Conservation (phyloP, 106 monocot species). For the Allium fistulosum region DNA sequence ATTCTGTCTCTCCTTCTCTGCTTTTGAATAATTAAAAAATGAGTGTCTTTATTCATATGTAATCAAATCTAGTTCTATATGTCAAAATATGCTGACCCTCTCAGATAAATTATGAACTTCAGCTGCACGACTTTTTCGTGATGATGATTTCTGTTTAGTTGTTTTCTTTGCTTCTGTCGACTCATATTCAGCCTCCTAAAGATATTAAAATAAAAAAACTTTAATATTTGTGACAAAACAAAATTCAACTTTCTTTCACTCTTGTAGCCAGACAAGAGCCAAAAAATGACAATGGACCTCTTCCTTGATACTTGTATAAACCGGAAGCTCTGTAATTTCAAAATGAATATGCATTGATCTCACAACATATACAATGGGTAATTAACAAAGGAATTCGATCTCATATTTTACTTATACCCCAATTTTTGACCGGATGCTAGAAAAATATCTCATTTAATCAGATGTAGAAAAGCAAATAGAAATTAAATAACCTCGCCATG, state of each 20-base stretch:
- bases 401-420: not conserved
- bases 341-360: no score
- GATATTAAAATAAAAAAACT: not conserved
- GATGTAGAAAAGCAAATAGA: not conserved
- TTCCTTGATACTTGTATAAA: no score
- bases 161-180: slow-evolving; percentile 30
- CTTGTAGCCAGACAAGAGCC: no score
- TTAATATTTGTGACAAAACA: not conserved
- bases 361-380: no score
- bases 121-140: slow-evolving; percentile 73
- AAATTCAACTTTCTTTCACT: no score
- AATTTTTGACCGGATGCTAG: not conserved
- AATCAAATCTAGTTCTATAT: not conserved
- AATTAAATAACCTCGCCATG: slow-evolving; percentile 56
- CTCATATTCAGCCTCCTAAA: slow-evolving; percentile 63
- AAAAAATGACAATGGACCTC: no score
- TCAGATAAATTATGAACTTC: slow-evolving; percentile 95
- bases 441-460: not conserved
- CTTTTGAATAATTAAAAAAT: not conserved
- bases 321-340: no score
- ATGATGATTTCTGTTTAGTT: slow-evolving; percentile 22
- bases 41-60: no score
- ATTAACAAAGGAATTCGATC: no score
- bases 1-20: slow-evolving; percentile 72
- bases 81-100: slow-evolving; percentile 33